Conservation (phyloP, 2,329 filamentous ascomycete species). For the Myriosclerotinia scirpicola region DNA sequence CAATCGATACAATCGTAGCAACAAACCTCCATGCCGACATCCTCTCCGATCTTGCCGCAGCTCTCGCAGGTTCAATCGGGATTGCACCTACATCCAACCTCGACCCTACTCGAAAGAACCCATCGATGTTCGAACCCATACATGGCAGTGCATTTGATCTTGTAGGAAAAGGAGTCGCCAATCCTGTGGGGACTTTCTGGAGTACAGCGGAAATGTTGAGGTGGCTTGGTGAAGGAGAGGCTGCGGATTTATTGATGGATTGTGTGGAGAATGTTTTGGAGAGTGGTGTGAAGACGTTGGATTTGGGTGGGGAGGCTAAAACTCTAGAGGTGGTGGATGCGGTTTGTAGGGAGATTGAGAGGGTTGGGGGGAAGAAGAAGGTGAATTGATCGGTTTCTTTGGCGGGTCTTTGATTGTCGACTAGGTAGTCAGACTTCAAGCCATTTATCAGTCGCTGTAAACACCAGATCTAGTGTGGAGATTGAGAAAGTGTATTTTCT, state of each 20-base stretch:
- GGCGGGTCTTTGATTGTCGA: too few species aligned
- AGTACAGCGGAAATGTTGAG: constrained; percentile 57
- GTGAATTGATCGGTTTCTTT: background rate
- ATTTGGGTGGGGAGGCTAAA: constrained; percentile 49
- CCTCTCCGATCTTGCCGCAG: constrained; percentile 68
- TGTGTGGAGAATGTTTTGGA: constrained; percentile 55
- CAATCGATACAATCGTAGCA: constrained; percentile 61
- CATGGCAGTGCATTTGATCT: constrained; percentile 61
- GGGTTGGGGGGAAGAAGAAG: background rate
- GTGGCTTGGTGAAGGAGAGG: constrained; percentile 57
- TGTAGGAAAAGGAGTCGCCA: constrained; percentile 55
- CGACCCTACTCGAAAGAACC: constrained; percentile 56
- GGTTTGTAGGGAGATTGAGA: constrained; percentile 35
- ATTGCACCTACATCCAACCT: constrained; percentile 70
- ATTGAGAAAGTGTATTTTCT: too few species aligned
- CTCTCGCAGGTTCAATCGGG: constrained; percentile 68
- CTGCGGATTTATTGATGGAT: constrained; percentile 50
- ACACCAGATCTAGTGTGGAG: too few species aligned
- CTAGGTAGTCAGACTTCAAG: too few species aligned
- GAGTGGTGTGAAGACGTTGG: constrained; percentile 52
- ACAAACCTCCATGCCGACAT: constrained; percentile 66
- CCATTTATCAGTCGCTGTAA: too few species aligned
- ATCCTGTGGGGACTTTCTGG: constrained; percentile 59
- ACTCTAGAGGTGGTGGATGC: constrained; percentile 35
- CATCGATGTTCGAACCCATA: constrained; percentile 63